Evolutionary conservation across 306 rosid species (phyloP), one percentile per base, ranked within the genome.

Genomic region (Ammopiptanthus mongolicus): DNA sequence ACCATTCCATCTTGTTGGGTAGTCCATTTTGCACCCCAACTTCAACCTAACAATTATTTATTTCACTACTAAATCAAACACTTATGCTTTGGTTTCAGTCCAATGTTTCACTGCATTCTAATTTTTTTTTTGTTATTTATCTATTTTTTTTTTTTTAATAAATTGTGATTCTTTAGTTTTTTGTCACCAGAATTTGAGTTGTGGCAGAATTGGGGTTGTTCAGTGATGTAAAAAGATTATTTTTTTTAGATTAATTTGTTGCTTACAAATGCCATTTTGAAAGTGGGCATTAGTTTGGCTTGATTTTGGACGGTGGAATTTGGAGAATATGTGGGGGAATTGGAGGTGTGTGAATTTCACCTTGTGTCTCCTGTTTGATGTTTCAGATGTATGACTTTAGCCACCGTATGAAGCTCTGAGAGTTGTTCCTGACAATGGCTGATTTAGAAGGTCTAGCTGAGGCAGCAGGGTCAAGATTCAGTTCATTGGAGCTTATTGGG

Each of bases 401-500:
- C 10, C 50, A 68, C 80, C 64, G 69, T 31, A 69, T 73, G 79
- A 78, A 75, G 71, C 78, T 42, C 12, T 84, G 59, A 86, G 29
- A 47, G 64, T 87, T 80, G 74, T 69, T 74, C 39, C 25, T 34
- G 31, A 81, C 75, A 76, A 95, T 96, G 99, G 96, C 84, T 59
- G 99, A 96, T 39, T 84, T 84, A 37, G 93, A 90, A 23, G 90
- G 83, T 79, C 83, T 96, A 23, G 70, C 81, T 21, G 97, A 96
- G 85, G 96, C 94, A 60, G 81, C 97, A 3, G 98, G 96, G 62
- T 80, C 98, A 7, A 92, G 99, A 62, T 96, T 96, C 78, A 81
- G 84, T 82, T 82, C 90, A 19, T 81, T 92, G 82, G 98, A 96
- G 81, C 97, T 90, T 46, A 96, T 96, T 75, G 99, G 99, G 25